phyloP scores from a whole-genome alignment of 129 eudicot species.

The Calendula officinalis region DNA sequence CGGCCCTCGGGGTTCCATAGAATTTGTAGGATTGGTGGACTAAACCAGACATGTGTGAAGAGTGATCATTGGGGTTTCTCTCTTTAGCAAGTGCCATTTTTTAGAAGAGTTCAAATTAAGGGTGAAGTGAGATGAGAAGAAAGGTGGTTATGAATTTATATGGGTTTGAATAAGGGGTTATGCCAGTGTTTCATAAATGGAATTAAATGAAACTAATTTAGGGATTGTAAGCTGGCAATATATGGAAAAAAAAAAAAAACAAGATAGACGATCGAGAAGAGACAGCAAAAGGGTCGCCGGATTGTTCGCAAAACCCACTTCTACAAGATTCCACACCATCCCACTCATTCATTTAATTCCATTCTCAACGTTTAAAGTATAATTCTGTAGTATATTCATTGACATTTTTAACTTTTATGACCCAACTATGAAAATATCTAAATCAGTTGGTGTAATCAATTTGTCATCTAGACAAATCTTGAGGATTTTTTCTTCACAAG shows the following conservation, averaged over 20 bases:
- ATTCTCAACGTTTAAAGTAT: not conserved
- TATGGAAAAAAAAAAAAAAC: slow-evolving; percentile 24
- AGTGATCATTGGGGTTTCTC: slow-evolving; percentile 42
- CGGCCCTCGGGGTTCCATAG: slow-evolving; percentile 28
- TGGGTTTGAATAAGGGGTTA: slow-evolving; percentile 9
- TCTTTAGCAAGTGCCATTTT: slow-evolving; percentile 64
- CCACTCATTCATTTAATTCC: slow-evolving; percentile 34
- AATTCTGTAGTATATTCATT: too few relatives aligned
- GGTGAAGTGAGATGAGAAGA: slow-evolving; percentile 10
- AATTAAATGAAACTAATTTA: slow-evolving; percentile 21
- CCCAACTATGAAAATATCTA: too few relatives aligned
- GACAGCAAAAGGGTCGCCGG: slow-evolving; percentile 78
- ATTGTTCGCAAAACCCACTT: slow-evolving; percentile 74
- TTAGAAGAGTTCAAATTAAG: not conserved
- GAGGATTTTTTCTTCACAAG: too few relatives aligned
- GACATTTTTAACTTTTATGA: too few relatives aligned
- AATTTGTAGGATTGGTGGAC: slow-evolving; percentile 36
- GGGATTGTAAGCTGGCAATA: slow-evolving; percentile 67
- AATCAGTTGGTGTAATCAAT: too few relatives aligned
- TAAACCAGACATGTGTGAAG: slow-evolving; percentile 32
- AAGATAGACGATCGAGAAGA: slow-evolving; percentile 27
- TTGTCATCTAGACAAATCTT: too few relatives aligned
- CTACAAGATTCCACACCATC: slow-evolving; percentile 47
- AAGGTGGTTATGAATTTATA: slow-evolving; percentile 26
- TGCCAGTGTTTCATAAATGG: slow-evolving; percentile 12